Percentiles rank a stretch among this genome's conserved stretches.
Evolutionary conservation across 2,329 filamentous ascomycete genomes (phyloP).

Genomic region (Paecilomyces formosus): DNA sequence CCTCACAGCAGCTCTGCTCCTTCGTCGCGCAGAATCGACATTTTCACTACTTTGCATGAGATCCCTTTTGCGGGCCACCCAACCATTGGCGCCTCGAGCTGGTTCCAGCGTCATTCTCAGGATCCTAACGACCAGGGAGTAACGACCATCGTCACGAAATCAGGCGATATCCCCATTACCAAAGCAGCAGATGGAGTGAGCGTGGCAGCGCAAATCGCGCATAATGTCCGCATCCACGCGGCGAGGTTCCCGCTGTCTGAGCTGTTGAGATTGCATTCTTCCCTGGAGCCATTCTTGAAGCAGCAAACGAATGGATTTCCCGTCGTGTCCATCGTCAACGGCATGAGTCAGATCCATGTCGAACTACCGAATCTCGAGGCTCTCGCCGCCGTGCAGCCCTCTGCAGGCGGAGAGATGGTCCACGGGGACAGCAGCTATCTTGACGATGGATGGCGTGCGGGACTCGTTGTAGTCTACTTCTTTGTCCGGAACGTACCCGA

Average conservation of each 20-base stretch:
- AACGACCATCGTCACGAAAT: slow-evolving; percentile 45
- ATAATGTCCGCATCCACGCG: slow-evolving; percentile 29
- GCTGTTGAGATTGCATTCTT: slow-evolving; percentile 18
- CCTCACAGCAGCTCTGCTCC: slow-evolving; percentile 5
- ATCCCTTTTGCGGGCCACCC: slow-evolving; percentile 54
- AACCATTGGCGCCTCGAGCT: slow-evolving; percentile 49
- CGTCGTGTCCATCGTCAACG: slow-evolving; percentile 32
- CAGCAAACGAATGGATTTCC: slow-evolving; percentile 11
- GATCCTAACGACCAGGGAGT: slow-evolving; percentile 6
- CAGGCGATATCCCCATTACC: slow-evolving; percentile 48
- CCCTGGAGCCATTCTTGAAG: slow-evolving; percentile 14
- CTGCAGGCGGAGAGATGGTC: slow-evolving; percentile 17
- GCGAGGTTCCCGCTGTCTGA: slow-evolving; percentile 16
- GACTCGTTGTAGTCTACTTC: slow-evolving; percentile 24
- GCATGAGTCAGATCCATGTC: slow-evolving; percentile 54
- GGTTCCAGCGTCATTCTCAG: slow-evolving; percentile 28
- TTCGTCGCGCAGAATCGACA: slow-evolving; percentile 37
- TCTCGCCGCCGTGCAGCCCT: slow-evolving; percentile 35
- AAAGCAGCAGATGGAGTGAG: slow-evolving; percentile 6
- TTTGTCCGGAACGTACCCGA: slow-evolving; percentile 44
- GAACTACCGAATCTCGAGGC: slow-evolving; percentile 54
- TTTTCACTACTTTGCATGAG: slow-evolving; percentile 46
- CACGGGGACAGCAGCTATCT: slow-evolving; percentile 14
- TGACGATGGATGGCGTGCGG: slow-evolving; percentile 25
- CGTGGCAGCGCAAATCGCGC: slow-evolving; percentile 25